These are phyloP conservation scores for Berkeleyomyces rouxiae DNA, from an alignment of 2,329 filamentous ascomycete species.

Conservation along the genomic window DNA sequence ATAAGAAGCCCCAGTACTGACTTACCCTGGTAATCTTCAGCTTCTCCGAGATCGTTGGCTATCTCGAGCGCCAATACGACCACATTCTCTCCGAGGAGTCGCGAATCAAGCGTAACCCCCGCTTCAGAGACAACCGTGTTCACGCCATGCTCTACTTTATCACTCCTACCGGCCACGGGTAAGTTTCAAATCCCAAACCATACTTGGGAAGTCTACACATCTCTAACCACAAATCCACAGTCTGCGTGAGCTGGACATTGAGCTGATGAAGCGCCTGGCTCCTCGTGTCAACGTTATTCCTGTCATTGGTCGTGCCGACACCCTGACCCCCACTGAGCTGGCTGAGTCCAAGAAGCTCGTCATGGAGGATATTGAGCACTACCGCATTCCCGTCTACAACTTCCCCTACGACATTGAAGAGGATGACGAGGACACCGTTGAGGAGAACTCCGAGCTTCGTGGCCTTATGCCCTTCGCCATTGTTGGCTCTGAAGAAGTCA, in stretches of 20 bases:
- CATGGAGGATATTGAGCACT: constrained; percentile 99
- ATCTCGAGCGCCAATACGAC: constrained; percentile 98
- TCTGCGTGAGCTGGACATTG: constrained; percentile 95
- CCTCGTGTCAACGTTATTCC: constrained; percentile 98
- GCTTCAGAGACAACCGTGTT: constrained; percentile 97
- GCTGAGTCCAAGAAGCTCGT: constrained; percentile 99
- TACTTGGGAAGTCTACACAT: too few species aligned
- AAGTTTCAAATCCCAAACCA: constrained; percentile 20
- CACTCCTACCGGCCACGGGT: constrained; percentile 92
- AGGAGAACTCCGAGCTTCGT: constrained; percentile 95
- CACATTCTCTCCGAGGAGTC: constrained; percentile 98
- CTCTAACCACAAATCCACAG: constrained; percentile 28
- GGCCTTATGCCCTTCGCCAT: constrained; percentile 98
- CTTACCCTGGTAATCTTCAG: constrained; percentile 27
- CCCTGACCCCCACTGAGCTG: constrained; percentile 85
- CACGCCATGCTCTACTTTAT: constrained; percentile 99
- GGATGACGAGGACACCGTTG: constrained; percentile 96
- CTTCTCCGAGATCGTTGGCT: constrained; percentile 94
- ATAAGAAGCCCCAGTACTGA: neutral
- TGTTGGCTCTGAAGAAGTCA: constrained; percentile 86
- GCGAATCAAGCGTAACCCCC: constrained; percentile 99
- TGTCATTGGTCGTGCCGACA: constrained; percentile 96
- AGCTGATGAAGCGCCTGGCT: constrained; percentile 97
- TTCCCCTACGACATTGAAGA: constrained; percentile 99
- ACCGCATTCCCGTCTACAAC: constrained; percentile 98